Base-by-base conservation (phyloP, 345 rosid species). In the Arabis hirsuta region DNA sequence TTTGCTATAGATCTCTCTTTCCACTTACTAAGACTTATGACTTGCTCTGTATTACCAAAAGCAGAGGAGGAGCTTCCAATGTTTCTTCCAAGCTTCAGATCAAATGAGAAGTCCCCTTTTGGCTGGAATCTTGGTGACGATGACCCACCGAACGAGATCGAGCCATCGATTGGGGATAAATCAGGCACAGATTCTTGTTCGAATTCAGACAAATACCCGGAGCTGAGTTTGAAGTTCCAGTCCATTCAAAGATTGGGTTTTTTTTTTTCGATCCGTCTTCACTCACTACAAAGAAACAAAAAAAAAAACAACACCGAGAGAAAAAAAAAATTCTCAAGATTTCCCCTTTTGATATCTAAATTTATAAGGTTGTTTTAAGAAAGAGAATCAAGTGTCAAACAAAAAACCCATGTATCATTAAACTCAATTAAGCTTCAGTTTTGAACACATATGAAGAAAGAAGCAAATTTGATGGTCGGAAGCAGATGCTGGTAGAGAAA, bases 21-120 rank as follows among this genome's bases (percentile, higher is more conserved):
- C 83, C 79, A 83, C 72, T 83, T 81, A 48, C 69, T 10, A 39
- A 58, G 66, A 57, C 55, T 52, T 4, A 66, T 54, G 48, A 78
- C 64, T 41, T 84, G 81, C 52, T 84, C 77, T 69, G 75, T 67
- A 53, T 74, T 51, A 54, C 38, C 48, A 60, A 59, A 67, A 74
- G 20, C 69, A 67, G 68, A 67, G 58, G 58, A 68, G 4, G 84
- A 74, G 73, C 76, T 80, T 50, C 82, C 82, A 1, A 82, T 84
- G 68, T 79, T 80, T 54, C 91, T 59, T 67, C 78, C 96, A 63
- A 91, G 97, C 80, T 88, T 87, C 80, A 91, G 69, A 86, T 91
- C 97, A 73, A 88, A 78, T 11, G 90, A 85, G 60, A 88, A 90
- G 9, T 78, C 83, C 67, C 84, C 83, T 56, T 61, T 73, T 9